Evolutionary conservation across 2,329 filamentous ascomycete species (phyloP), one percentile per base, ranked within the genome.

Genomic region (Penicillium sp.): DNA sequence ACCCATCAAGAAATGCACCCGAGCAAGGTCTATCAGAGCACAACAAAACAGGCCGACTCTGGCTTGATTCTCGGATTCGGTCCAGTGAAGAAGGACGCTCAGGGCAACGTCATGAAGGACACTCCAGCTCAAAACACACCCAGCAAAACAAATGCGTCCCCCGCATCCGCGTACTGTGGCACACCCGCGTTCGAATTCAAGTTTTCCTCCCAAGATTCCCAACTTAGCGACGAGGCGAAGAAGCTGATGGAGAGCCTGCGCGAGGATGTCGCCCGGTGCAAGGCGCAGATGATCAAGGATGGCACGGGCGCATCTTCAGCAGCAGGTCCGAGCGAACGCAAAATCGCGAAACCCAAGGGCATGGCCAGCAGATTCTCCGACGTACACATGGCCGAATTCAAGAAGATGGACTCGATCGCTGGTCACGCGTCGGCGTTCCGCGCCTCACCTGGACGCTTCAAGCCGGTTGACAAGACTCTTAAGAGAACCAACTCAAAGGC

Each of bases 391-490:
- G 88, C 89, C 54, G 87, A 94, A 72, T 97, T 98, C 81, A 92
- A 92, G 79, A 98, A 96, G 83, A 97, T 98, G 94, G 93, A 97
- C 75, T 97, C 93, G 2, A 97, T 98, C 72, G 91, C 88, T 48
- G 89, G 89, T 65, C 93, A 97, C 74, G 84, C 92, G 8, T 96
- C 93, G 11, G 86, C 90, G 17, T 95, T 84, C 80, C 68, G 87
- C 81, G 73, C 78, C 77, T 56, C 79, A 73, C 69, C 81, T 72
- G 71, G 82, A 57, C 77, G 75, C 55, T 76, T 78, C 64, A 74
- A 78, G 63, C 72, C 76, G 21, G 75, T 76, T 17, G 70, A 67
- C 21, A 79, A 79, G 62, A 75, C 76, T 11, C 74, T 86, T 52
- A 85, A 86, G 73, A 78, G 84, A 44, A 82, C 80, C 55, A 81